Percentiles rank a stretch among this genome's conserved stretches.
These are phyloP conservation scores for Neurospora sp. DNA, from an alignment of 495 filamentous ascomycete genomes.

Conservation along the genomic window DNA sequence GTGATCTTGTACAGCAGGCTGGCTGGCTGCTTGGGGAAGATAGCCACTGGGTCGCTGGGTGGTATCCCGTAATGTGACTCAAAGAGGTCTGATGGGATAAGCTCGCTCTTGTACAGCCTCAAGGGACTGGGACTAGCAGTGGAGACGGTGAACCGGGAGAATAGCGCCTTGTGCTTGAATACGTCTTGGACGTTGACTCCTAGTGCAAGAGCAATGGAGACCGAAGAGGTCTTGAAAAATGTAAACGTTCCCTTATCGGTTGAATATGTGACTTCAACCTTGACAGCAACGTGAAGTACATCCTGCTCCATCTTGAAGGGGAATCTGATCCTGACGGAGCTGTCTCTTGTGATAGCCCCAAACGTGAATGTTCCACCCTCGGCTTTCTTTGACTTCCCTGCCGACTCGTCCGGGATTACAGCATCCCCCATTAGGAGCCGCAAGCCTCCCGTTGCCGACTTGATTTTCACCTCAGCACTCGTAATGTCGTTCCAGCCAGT, in stretches of 20 bases:
- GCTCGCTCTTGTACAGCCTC: constrained; percentile 56
- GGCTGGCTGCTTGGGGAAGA: constrained; percentile 75
- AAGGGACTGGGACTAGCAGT: constrained; percentile 66
- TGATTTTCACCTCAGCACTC: constrained; percentile 58
- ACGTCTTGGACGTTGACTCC: constrained; percentile 95
- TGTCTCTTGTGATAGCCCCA: constrained; percentile 37
- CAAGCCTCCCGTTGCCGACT: constrained; percentile 78
- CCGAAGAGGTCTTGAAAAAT: constrained; percentile 53
- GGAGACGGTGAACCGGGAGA: constrained; percentile 82
- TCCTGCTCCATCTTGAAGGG: constrained; percentile 83
- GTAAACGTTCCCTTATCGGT: constrained; percentile 64
- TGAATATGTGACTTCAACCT: constrained; percentile 66
- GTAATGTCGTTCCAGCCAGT: constrained; percentile 70
- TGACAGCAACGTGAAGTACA: constrained; percentile 58
- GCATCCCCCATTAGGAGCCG: constrained; percentile 69
- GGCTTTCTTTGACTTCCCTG: constrained; percentile 34
- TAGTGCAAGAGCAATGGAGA: constrained; percentile 64
- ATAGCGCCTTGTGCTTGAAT: constrained; percentile 74
- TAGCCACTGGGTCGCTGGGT: constrained; percentile 43
- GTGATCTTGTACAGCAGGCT: constrained; percentile 74
- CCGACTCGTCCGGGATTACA: constrained; percentile 43
- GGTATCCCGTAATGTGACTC: constrained; percentile 50
- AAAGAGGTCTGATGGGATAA: constrained; percentile 61
- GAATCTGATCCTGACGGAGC: constrained; percentile 49
- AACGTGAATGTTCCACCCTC: constrained; percentile 63